A percentile compares a stretch with the other conserved stretches of the same genome.
Evolutionary conservation across 108 stramenopile species (phyloP).

Genomic region (Cyclotella kingstonii): DNA sequence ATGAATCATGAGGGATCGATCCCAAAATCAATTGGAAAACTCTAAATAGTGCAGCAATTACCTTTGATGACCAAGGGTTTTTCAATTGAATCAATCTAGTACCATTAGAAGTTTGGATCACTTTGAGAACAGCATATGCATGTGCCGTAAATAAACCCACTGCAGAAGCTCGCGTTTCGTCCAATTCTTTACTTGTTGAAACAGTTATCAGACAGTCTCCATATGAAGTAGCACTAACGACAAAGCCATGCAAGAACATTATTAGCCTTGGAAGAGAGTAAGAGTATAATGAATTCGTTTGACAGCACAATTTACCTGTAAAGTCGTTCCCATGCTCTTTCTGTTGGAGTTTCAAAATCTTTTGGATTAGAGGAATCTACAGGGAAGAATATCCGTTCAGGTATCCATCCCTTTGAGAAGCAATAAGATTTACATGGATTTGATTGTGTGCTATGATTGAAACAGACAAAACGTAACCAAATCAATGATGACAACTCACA

Average conservation of each 20-base stretch:
- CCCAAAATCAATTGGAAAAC: not conserved
- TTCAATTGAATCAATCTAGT: constrained; percentile 78
- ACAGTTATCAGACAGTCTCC: constrained; percentile 91
- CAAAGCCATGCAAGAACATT: no score
- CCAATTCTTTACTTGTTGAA: constrained; percentile 60
- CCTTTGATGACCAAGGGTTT: constrained; percentile 86
- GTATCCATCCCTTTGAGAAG: constrained; percentile 82
- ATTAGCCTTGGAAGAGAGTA: no score
- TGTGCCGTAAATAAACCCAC: constrained; percentile 87
- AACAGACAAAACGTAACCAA: no score
- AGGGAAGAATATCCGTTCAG: constrained; percentile 83
- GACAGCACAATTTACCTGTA: constrained; percentile 10
- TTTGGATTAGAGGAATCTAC: constrained; percentile 43
- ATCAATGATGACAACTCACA: not conserved
- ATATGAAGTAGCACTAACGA: constrained; percentile 53
- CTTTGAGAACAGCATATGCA: constrained; percentile 89
- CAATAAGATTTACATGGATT: no score
- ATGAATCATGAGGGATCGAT: not conserved
- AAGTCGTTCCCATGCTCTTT: constrained; percentile 84
- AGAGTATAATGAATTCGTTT: no score
- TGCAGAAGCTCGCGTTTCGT: constrained; percentile 60
- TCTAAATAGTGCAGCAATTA: not conserved
- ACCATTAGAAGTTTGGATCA: constrained; percentile 61
- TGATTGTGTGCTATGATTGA: no score
- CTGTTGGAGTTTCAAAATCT: constrained; percentile 69